Evolutionary conservation across 2,329 filamentous ascomycete species (phyloP), one percentile per base, ranked within the genome.

Genomic region (Cladosporium sp.): DNA sequence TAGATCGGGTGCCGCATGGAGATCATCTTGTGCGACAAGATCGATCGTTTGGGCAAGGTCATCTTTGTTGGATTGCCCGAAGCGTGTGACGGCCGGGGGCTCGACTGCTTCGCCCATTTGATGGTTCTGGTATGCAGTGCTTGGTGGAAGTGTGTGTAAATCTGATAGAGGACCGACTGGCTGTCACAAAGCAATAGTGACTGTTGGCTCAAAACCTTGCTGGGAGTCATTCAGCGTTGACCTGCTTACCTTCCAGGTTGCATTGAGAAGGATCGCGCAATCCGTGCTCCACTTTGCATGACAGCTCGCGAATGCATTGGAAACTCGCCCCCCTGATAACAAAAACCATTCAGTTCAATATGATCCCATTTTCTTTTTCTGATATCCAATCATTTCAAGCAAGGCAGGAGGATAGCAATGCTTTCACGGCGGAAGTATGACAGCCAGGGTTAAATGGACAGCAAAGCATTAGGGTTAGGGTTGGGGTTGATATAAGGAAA

Each of bases 241-340:
- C 9, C 4, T 27, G 5, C 5, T 27, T 27, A 9, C 4, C 22
- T 9, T 27, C 9, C 22, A 9, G 22, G 22, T 27, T 27, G 22
- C 22, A 27, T 27, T 27, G 5, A 9, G 22, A 4, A 36, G 3
- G 17, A 48, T 48, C 37, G 45, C 45, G 40, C 37, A 36, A 48
- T 48, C n/a, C 32, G 11, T 24, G 45, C 45, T 48, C 45, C 45
- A 48, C 45, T 41, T 48, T 48, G 45, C 45, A 37, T 44, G 42
- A 29, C 29, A 36, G 32, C 32, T 36, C 15, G n/a, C n/a, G n/a
- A n/a, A n/a, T n/a, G n/a, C n/a, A n/a, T n/a, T n/a, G n/a, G n/a
- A n/a, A n/a, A n/a, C n/a, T n/a, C n/a, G n/a, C n/a, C n/a, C n/a
- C n/a, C n/a, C n/a, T n/a, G 22, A 27, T 27, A 9, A 27, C 22